Conservation (phyloP, 2,329 filamentous ascomycete genomes). For the Canariomyces notabilis region DNA sequence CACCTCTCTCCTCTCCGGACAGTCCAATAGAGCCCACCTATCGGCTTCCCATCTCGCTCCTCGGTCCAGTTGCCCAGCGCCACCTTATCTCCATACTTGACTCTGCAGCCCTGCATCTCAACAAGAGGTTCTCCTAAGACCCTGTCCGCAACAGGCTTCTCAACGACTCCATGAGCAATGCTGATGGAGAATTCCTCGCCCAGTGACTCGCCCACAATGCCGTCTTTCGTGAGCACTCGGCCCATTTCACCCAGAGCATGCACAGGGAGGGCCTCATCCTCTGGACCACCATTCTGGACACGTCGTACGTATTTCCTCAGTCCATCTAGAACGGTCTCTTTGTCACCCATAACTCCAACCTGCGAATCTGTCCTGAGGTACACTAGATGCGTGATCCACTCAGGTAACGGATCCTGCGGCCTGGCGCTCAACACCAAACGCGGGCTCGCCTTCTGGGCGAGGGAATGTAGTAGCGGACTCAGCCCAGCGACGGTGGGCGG, state of each 20-base stretch:
- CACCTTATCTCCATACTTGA: conserved; percentile 72
- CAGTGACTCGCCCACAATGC: conserved; percentile 35
- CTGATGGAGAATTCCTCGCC: conserved; percentile 27
- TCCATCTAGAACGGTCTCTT: conserved; percentile 54
- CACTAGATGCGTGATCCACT: conserved; percentile 84
- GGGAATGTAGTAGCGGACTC: conserved; percentile 61
- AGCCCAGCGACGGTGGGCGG: conserved; percentile 71
- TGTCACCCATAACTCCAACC: conserved; percentile 61
- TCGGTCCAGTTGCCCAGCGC: conserved; percentile 79
- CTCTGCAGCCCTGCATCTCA: conserved; percentile 79
- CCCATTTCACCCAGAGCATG: conserved; percentile 48
- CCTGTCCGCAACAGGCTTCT: conserved; percentile 4
- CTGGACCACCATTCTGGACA: conserved; percentile 41
- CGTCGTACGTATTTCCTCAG: conserved; percentile 45
- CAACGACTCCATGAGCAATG: conserved; percentile 1
- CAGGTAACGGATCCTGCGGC: conserved; percentile 80
- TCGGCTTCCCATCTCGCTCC: conserved; percentile 42
- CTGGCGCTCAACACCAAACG: conserved; percentile 72
- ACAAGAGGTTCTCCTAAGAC: conserved; percentile 64
- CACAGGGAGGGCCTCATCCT: conserved; percentile 46
- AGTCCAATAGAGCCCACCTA: conserved; percentile 72
- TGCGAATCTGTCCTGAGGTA: conserved; percentile 64
- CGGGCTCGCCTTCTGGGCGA: conserved; percentile 64
- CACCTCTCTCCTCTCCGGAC: conserved; percentile 80
- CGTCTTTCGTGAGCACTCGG: conserved; percentile 38